These are phyloP conservation scores for Corylus americana DNA, from an alignment of 306 rosid genomes.

Conservation along the genomic window DNA sequence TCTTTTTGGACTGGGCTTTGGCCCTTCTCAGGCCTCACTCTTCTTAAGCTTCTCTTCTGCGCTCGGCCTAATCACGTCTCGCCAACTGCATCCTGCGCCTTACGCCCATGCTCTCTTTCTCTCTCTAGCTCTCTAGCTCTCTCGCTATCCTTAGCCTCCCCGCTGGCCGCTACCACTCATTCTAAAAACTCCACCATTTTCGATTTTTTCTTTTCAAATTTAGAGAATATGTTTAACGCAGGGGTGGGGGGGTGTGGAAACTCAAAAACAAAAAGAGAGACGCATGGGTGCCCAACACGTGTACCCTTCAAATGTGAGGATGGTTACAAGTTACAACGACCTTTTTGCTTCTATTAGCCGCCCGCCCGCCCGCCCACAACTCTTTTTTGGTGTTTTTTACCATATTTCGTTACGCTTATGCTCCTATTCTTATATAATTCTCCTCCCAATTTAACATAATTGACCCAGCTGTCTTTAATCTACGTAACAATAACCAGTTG, in stretches of 20 bases:
- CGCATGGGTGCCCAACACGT: conserved; percentile 33
- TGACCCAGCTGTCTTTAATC: neutral
- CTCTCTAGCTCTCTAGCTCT: no score
- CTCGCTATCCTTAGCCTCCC: no score
- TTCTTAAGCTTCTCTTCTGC: no score
- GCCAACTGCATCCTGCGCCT: no score
- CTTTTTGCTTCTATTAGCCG: neutral
- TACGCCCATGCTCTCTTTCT: no score
- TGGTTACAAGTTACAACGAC: conserved; percentile 21
- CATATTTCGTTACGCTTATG: neutral
- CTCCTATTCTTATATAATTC: neutral
- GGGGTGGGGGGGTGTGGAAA: conserved; percentile 8
- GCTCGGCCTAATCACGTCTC: no score
- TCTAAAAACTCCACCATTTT: no score
- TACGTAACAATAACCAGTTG: neutral
- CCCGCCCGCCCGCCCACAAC: neutral
- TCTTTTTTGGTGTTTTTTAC: neutral
- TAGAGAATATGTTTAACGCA: neutral
- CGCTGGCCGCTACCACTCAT: no score
- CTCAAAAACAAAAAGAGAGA: neutral
- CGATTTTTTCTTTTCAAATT: neutral
- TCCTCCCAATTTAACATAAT: neutral
- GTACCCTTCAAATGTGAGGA: conserved; percentile 32
- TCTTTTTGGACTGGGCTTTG: neutral
- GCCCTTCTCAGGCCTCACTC: neutral